Percentiles rank a stretch among this genome's conserved stretches.
These are phyloP conservation scores for Citrullus colocynthis DNA, from an alignment of 306 rosid species.

Conservation along the genomic window DNA sequence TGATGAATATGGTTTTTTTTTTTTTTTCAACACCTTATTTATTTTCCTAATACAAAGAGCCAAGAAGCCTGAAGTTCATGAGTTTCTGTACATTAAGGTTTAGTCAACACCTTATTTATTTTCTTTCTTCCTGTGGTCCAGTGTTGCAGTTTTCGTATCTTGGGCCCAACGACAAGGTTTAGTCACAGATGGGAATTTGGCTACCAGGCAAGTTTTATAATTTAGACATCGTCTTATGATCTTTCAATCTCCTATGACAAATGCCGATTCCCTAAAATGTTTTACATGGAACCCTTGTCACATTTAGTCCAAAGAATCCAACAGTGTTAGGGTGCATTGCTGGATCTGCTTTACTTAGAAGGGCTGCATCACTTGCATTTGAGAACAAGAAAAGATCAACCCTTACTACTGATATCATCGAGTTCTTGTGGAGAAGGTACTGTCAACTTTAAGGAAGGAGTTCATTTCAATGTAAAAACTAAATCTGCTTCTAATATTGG, in stretches of 20 bases:
- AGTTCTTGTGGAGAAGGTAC: slow-evolving; percentile 79
- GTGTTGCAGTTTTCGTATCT: slow-evolving; percentile 74
- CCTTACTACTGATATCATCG: slow-evolving; percentile 76
- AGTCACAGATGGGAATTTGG: slow-evolving; percentile 18
- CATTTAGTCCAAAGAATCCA: slow-evolving; percentile 47
- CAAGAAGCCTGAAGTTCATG: not conserved
- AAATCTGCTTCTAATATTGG: not conserved
- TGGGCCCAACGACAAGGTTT: slow-evolving; percentile 48
- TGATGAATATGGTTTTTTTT: not conserved
- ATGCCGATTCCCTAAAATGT: slow-evolving; percentile 2
- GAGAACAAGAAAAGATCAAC: slow-evolving; percentile 73
- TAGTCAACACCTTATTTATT: too few species aligned
- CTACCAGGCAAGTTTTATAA: slow-evolving; percentile 27
- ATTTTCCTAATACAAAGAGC: not conserved
- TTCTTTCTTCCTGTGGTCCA: slow-evolving; percentile 18
- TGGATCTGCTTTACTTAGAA: slow-evolving; percentile 71
- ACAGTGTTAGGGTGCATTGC: slow-evolving; percentile 72
- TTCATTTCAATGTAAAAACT: not conserved
- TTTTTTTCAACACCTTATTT: not conserved
- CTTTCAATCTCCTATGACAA: not conserved
- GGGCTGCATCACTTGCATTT: slow-evolving; percentile 81
- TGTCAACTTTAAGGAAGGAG: not conserved
- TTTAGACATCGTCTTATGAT: not conserved
- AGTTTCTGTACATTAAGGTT: not conserved
- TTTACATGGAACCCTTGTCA: not conserved